A percentile compares a stretch with the other conserved stretches of the same genome.
Conservation (phyloP, 352 stramenopile genomes). For the Phytophthora megakarya region DNA sequence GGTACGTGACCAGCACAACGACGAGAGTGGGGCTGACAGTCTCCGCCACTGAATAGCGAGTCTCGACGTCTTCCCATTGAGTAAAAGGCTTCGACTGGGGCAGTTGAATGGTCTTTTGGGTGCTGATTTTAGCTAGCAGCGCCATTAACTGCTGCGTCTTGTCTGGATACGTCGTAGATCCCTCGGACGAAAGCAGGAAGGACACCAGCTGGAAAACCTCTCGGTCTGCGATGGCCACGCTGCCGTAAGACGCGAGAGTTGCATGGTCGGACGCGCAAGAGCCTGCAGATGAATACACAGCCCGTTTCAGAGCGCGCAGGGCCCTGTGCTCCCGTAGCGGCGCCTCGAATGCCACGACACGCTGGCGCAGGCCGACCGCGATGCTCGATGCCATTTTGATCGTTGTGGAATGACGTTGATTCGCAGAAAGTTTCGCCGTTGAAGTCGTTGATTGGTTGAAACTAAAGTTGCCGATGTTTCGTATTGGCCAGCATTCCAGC, state of each 20-base stretch:
- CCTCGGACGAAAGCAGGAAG: constrained; percentile 36
- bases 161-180: constrained; percentile 26
- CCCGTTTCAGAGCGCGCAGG: constrained; percentile 26
- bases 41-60: constrained; percentile 27
- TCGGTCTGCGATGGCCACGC: constrained; percentile 40
- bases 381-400: constrained; percentile 25
- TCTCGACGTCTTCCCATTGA: constrained; percentile 25
- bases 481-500: constrained; percentile 3
- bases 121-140: neutral
- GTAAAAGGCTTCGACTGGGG: constrained; percentile 8
- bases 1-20: constrained; percentile 53
- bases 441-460: constrained; percentile 9
- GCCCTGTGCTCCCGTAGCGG: constrained; percentile 37
- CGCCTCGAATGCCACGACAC: constrained; percentile 52
- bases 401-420: constrained; percentile 21
- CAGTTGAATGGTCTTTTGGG: constrained; percentile 1
- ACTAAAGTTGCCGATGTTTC: too few relatives aligned
- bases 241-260: constrained; percentile 7
- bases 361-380: constrained; percentile 41
- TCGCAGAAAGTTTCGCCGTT: constrained; percentile 11
- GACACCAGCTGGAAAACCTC: constrained; percentile 42
- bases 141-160: constrained; percentile 33
- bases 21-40: neutral
- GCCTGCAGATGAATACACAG: neutral
- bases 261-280: neutral